phyloP scores from a whole-genome alignment of 768 basidiomycete species.

The Candolleomyces aberdarensis region DNA sequence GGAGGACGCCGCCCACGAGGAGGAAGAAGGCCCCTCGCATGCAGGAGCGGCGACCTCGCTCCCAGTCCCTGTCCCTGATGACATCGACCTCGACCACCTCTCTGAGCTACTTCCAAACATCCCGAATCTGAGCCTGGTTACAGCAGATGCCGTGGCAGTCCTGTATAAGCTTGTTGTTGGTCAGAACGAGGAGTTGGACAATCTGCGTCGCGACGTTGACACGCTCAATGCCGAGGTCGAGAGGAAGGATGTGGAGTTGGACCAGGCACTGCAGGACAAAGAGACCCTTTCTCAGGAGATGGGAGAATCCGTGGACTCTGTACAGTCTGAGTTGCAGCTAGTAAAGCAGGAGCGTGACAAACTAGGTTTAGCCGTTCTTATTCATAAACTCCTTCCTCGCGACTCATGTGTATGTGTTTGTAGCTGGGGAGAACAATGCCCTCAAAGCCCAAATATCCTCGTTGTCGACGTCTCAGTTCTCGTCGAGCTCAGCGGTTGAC shows the following conservation, averaged over 20 bases:
- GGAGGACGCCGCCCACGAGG: constrained; percentile 36
- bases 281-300: constrained; percentile 59
- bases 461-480: constrained; percentile 55
- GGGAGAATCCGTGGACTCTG: constrained; percentile 47
- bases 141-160: constrained; percentile 55
- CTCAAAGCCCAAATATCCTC: constrained; percentile 56
- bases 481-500: constrained; percentile 62
- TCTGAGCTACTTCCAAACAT: constrained; percentile 59
- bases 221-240: constrained; percentile 64
- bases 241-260: constrained; percentile 77
- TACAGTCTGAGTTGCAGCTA: constrained; percentile 53
- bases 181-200: constrained; percentile 55
- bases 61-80: constrained; percentile 53
- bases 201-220: constrained; percentile 61
- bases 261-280: constrained; percentile 79
- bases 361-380: constrained; percentile 45
- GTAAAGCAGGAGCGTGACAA: constrained; percentile 63
- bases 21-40: constrained; percentile 18
- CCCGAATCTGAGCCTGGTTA: constrained; percentile 2
- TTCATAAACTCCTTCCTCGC: neutral
- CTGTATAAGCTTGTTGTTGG: constrained; percentile 62
- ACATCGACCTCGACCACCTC: constrained; percentile 63
- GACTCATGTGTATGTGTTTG: constrained; percentile 16
- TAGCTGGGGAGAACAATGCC: constrained; percentile 35
- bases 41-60: constrained; percentile 23